Conservation (phyloP, 805 yeast species). For the Metschnikowia kunwiensis region DNA sequence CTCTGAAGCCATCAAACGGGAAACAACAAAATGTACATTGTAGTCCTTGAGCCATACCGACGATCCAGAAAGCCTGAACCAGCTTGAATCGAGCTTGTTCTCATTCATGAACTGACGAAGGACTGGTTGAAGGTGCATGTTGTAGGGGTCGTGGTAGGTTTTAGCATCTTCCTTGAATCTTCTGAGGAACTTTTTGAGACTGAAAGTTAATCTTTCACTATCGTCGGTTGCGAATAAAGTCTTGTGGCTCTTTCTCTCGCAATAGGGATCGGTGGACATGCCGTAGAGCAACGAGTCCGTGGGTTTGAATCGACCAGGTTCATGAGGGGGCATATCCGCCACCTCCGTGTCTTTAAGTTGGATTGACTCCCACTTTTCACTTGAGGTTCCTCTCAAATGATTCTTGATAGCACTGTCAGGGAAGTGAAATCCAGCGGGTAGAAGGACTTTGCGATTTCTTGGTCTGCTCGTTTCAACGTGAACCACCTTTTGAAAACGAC, state of each 20-base stretch:
- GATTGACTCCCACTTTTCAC: slow-evolving; percentile 2
- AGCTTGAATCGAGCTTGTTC: slow-evolving; percentile 7
- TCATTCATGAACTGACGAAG: slow-evolving; percentile 4
- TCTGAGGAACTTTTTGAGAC: slow-evolving; percentile 4
- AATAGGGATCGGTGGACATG: not conserved
- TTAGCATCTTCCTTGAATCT: slow-evolving; percentile 10
- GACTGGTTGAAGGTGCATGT: slow-evolving; percentile 6
- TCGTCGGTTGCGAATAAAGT: slow-evolving; percentile 4
- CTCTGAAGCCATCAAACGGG: slow-evolving; percentile 18
- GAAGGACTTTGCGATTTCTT: slow-evolving; percentile 3
- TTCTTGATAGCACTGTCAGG: slow-evolving; percentile 1
- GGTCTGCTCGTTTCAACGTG: too few species aligned
- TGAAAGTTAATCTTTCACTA: slow-evolving; percentile 4
- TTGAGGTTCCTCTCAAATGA: slow-evolving; percentile 9
- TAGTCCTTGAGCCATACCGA: slow-evolving; percentile 24
- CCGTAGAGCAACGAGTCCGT: not conserved
- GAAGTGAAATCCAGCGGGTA: slow-evolving; percentile 11
- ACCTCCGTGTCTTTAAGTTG: slow-evolving; percentile 6
- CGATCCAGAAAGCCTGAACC: slow-evolving; percentile 24
- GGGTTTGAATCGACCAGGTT: slow-evolving; percentile 2
- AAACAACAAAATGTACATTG: slow-evolving; percentile 21
- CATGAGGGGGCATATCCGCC: slow-evolving; percentile 3
- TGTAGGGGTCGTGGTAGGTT: slow-evolving; percentile 8
- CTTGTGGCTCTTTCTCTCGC: slow-evolving; percentile 1
- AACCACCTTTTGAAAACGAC: too few species aligned